Percentiles rank a stretch among this genome's conserved stretches.
Conservation (phyloP, 2,329 filamentous ascomycete genomes). For the Pezicula radicicola region DNA sequence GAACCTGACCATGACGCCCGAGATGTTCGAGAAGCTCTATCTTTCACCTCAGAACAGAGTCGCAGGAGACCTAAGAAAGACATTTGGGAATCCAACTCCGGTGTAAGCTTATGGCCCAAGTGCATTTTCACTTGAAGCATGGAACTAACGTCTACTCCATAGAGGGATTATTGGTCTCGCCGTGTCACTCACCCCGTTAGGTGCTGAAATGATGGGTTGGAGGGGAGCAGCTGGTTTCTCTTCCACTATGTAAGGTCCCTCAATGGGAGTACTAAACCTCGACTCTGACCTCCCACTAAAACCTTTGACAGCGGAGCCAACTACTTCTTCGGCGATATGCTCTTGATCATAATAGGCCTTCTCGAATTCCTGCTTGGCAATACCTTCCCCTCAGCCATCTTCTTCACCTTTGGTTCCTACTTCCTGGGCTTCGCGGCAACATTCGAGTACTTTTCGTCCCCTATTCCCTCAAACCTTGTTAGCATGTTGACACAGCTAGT, state of each 20-base stretch:
- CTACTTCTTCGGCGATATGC: constrained; percentile 48
- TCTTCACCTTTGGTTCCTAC: constrained; percentile 50
- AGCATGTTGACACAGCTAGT: constrained; percentile 13
- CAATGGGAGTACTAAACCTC: too few relatives aligned
- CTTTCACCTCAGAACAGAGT: constrained; percentile 50
- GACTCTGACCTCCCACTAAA: too few relatives aligned
- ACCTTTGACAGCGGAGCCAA: constrained; percentile 33
- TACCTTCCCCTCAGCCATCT: constrained; percentile 54
- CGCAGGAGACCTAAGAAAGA: constrained; percentile 51
- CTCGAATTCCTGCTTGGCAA: constrained; percentile 55
- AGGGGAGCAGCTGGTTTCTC: constrained; percentile 43
- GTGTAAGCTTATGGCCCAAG: constrained; percentile 37
- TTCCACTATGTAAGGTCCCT: constrained; percentile 40
- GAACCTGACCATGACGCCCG: constrained; percentile 51
- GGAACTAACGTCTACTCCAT: not conserved
- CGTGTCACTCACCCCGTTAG: constrained; percentile 42
- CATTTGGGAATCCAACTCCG: constrained; percentile 59
- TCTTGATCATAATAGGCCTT: constrained; percentile 46
- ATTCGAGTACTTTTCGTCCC: constrained; percentile 17
- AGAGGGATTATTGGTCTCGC: constrained; percentile 45
- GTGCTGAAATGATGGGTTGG: constrained; percentile 49
- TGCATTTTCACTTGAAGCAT: not conserved
- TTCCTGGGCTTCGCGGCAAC: constrained; percentile 48
- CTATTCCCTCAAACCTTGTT: not conserved
- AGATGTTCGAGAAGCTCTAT: constrained; percentile 63